phyloP scores from a whole-genome alignment of 805 yeast genomes.

The Yamadazyma laniorum region DNA sequence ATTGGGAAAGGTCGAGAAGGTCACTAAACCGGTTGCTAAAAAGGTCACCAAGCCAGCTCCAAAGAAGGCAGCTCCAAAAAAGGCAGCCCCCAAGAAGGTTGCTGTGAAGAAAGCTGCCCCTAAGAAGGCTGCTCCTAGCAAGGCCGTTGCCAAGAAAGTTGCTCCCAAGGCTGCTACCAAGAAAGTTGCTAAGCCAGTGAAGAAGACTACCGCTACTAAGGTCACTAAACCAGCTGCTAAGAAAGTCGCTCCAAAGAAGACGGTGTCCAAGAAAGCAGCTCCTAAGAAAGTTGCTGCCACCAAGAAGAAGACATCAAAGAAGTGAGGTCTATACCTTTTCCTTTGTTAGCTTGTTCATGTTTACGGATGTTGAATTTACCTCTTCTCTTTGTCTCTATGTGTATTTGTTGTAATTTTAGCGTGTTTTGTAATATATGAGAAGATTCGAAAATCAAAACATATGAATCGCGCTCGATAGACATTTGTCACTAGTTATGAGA shows the following conservation, averaged over 20 bases:
- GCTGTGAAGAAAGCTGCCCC: slow-evolving; percentile 21
- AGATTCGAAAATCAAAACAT: background rate
- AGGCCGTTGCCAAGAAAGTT: slow-evolving; percentile 14
- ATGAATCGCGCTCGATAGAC: slow-evolving; percentile 4
- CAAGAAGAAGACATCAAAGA: slow-evolving; percentile 8
- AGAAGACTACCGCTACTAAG: slow-evolving; percentile 15
- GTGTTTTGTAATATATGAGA: slow-evolving; percentile 8
- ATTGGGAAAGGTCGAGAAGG: slow-evolving; percentile 47
- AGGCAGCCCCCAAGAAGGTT: slow-evolving; percentile 24
- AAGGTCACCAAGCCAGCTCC: slow-evolving; percentile 19
- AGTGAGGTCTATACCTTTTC: slow-evolving; percentile 4
- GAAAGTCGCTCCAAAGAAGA: slow-evolving; percentile 10
- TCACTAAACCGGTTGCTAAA: slow-evolving; percentile 21
- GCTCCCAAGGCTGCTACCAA: background rate
- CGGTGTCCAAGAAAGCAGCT: slow-evolving; percentile 16
- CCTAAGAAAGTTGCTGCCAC: slow-evolving; percentile 20
- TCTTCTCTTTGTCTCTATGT: slow-evolving; percentile 5
- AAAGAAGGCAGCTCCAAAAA: slow-evolving; percentile 27
- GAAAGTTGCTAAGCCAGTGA: slow-evolving; percentile 11
- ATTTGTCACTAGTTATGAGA: slow-evolving; percentile 4
- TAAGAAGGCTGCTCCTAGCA: slow-evolving; percentile 7
- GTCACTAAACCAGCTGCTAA: slow-evolving; percentile 9
- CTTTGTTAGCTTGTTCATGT: slow-evolving; percentile 2
- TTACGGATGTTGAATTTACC: slow-evolving; percentile 4
- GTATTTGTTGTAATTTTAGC: slow-evolving; percentile 2